Evolutionary conservation across 768 basidiomycete species (phyloP).

Genomic region (Naganishia vaughanmartiniae): DNA sequence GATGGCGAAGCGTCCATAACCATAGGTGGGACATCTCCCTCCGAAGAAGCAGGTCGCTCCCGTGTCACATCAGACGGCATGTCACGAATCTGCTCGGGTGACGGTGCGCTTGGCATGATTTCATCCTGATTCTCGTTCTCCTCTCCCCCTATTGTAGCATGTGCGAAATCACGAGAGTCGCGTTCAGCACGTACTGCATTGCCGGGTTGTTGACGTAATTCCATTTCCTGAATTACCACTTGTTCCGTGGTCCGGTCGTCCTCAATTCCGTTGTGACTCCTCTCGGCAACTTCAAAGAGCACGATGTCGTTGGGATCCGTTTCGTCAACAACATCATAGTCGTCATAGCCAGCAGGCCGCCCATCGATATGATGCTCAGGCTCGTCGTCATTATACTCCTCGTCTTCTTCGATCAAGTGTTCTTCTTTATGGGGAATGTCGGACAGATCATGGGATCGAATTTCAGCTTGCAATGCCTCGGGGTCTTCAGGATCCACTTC

Average conservation of each 20-base stretch:
- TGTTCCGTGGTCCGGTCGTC: conserved; percentile 13
- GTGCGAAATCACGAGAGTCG: background rate
- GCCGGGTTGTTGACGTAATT: conserved; percentile 15
- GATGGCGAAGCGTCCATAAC: background rate
- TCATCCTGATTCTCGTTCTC: background rate
- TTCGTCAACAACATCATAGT: conserved; percentile 29
- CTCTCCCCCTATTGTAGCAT: background rate
- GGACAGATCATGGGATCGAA: conserved; percentile 15
- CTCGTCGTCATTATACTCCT: conserved; percentile 25
- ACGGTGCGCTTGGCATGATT: background rate
- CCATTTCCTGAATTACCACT: conserved; percentile 8
- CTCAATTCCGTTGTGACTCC: background rate
- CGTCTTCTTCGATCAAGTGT: conserved; percentile 15
- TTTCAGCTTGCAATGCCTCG: conserved; percentile 9
- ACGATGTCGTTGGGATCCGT: conserved; percentile 23
- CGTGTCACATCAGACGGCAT: background rate
- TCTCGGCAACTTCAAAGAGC: conserved; percentile 6
- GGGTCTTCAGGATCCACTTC: conserved; percentile 17
- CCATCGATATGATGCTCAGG: conserved; percentile 24
- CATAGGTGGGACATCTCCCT: background rate
- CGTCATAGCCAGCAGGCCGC: conserved; percentile 18
- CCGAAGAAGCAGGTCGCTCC: background rate
- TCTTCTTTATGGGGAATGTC: conserved; percentile 13
- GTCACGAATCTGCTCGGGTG: background rate
- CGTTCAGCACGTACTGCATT: conserved; percentile 5